phyloP scores from a whole-genome alignment of 345 rosid genomes.

The Erodium maritimum region DNA sequence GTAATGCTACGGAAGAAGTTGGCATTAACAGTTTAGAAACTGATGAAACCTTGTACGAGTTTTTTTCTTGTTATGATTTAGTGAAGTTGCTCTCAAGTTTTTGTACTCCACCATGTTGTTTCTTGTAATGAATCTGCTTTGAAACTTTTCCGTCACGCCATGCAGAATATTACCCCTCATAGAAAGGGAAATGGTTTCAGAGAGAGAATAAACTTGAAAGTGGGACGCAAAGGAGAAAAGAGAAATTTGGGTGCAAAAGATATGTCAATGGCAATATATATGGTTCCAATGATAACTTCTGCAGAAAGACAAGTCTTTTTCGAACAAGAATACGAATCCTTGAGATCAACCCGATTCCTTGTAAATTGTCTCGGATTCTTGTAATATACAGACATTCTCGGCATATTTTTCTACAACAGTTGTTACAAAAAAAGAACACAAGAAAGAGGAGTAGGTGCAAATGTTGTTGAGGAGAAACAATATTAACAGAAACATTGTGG shows the following conservation, averaged over 20 bases:
- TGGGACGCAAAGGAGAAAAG: not conserved
- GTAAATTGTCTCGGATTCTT: slow-evolving; percentile 2
- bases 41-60: slow-evolving; percentile 6
- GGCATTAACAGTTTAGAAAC: no score
- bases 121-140: slow-evolving; percentile 4
- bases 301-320: slow-evolving; percentile 17
- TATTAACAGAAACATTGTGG: slow-evolving; percentile 20
- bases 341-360: slow-evolving; percentile 32
- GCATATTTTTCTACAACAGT: slow-evolving; percentile 12
- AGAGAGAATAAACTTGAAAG: not conserved
- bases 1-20: no score
- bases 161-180: not conserved
- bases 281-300: not conserved
- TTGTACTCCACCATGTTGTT: slow-evolving; percentile 10
- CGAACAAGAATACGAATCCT: slow-evolving; percentile 26
- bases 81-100: slow-evolving; percentile 2
- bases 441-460: slow-evolving; percentile 9
- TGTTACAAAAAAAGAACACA: slow-evolving; percentile 10
- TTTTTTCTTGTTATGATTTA: slow-evolving; percentile 9
- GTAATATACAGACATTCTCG: slow-evolving; percentile 21
- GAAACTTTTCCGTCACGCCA: not conserved
- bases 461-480: slow-evolving; percentile 15
- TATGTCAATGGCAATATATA: not conserved
- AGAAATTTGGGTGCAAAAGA: not conserved
- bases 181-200: slow-evolving; percentile 16